Conservation (phyloP, 108 stramenopile genomes). For the Pseudonitzschia multiseries region DNA sequence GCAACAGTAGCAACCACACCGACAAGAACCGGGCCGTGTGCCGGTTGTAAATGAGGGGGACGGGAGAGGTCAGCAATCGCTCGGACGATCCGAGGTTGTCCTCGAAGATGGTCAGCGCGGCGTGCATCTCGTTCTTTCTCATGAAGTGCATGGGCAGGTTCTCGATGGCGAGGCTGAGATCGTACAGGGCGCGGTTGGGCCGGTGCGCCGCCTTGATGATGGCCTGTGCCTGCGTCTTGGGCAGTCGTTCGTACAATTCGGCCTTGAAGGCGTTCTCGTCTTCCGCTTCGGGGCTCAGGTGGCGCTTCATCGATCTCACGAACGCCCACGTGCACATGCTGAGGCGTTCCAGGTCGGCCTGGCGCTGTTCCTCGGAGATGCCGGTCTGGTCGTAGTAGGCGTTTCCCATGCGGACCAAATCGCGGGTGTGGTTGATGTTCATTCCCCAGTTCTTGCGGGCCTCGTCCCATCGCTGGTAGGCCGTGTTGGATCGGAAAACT, state of each 20-base stretch:
- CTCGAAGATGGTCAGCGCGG: slow-evolving; percentile 67
- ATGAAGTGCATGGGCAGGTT: slow-evolving; percentile 76
- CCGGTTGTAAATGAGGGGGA: slow-evolving; percentile 71
- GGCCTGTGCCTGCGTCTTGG: slow-evolving; percentile 56
- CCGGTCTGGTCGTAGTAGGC: slow-evolving; percentile 57
- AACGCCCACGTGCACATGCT: slow-evolving; percentile 68
- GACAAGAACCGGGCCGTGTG: slow-evolving; percentile 79
- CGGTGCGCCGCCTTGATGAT: slow-evolving; percentile 67
- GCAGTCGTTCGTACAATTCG: slow-evolving; percentile 56
- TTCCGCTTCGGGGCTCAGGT: slow-evolving; percentile 57
- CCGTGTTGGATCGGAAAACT: slow-evolving; percentile 73
- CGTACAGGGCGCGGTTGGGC: slow-evolving; percentile 72
- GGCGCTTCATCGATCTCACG: slow-evolving; percentile 65
- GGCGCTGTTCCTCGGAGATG: slow-evolving; percentile 39
- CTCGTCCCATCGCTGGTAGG: slow-evolving; percentile 78
- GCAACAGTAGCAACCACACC: slow-evolving; percentile 72
- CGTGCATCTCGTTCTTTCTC: slow-evolving; percentile 72
- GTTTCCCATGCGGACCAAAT: slow-evolving; percentile 65
- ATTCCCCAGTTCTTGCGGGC: slow-evolving; percentile 84
- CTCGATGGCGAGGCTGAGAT: slow-evolving; percentile 71
- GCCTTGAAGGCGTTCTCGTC: slow-evolving; percentile 55
- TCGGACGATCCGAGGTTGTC: slow-evolving; percentile 66
- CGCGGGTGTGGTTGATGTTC: slow-evolving; percentile 81
- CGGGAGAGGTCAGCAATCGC: slow-evolving; percentile 67
- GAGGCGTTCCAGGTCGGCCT: slow-evolving; percentile 53